Base-by-base conservation (phyloP, 2,329 filamentous ascomycete species). In the Sporothrix globosa region DNA sequence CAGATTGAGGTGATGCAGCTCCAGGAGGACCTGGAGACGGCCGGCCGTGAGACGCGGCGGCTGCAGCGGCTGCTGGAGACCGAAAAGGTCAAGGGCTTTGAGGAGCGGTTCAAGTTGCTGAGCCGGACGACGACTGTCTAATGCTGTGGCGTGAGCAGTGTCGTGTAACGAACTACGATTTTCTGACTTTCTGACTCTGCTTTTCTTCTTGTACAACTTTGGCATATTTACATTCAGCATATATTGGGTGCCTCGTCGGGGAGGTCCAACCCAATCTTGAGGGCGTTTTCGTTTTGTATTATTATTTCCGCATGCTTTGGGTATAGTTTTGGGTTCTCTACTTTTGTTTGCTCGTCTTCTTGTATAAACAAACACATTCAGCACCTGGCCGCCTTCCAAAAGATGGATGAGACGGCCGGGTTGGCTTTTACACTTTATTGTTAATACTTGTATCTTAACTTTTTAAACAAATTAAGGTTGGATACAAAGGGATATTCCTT, bases 1-100 rank as follows among this genome's bases (percentile, higher is more conserved):
- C 92, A 96, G 81, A 92, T 94, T 75, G 91, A 94, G 80, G 92
- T 96, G 70, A 88, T 91, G 76, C 87, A 92, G 77, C 83, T 96
- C 71, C 92, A 94, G 79, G 87, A 88, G 74, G 87, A 91, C 80
- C 85, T 88, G 75, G 92, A 96, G 76, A 89, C 91, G 74, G 91
- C 92, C 24, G 86, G 92, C 75, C 86, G 87, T 73, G 86, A 90
- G 79, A 92, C 92, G 72, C 85, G 88, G 73, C 86, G 84, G 78
- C 84, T 96, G 68, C 90, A 94, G 80, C 84, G 83, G 67, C 84
- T 87, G 76, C 87, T 95, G 74, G 83, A 88, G 74, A 83, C 85
- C 70, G 90, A 92, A 82, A 86, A 85, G 77, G 83, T 90, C 74
- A 85, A 85, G 77, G 82, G 81, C 61, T 83, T 83, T 73, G 79